Base-by-base conservation (phyloP, 495 filamentous ascomycete species). In the Acidomyces sp. region DNA sequence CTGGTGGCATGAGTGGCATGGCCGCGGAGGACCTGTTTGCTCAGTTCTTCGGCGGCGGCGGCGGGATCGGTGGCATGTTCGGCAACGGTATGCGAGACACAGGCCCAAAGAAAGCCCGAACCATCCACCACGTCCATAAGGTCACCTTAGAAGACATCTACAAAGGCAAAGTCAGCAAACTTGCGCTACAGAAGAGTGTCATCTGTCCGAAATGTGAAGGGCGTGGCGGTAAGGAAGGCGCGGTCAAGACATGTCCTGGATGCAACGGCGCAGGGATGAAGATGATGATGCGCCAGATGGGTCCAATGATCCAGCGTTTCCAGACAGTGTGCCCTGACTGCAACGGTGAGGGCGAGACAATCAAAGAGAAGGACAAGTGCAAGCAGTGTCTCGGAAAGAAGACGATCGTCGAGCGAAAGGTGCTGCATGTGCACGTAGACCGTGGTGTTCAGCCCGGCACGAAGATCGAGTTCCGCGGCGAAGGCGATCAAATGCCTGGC, bases 251-350 rank as follows among this genome's bases (percentile, higher is more conserved):
- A 48, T 99, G 90, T 67, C 56, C 74, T 21, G 80, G 81, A 46
- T 99, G 90, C 62, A 84, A 92, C 45, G 90, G 90, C 53, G 72
- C 77, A 46, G 92, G 90, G 63, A 92, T 93, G 83, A 96, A 96
- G 78, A 94, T 82, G 16, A 96, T 99, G 88, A 95, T 96, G 90
- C 82, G 90, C 54, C 92, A 96, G 70, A 96, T 96, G 87, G 90
- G 92, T 37, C 90, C 90, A 37, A 99, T 99, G 90, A 96, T 96
- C 56, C 92, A 96, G 66, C 82, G 90, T 36, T 96, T 96, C 75
- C 92, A 96, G 72, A 96, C 92, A 15, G 85, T 95, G 46, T 99
- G 90, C 75, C 83, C 86, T 22, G 90, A 99, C 62, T 99, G 90
- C 59, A 84, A 86, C 44, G 90, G 90, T 45, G 92, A 96, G 61